Conservation (phyloP, 805 yeast genomes). For the Candida odintsovae region DNA sequence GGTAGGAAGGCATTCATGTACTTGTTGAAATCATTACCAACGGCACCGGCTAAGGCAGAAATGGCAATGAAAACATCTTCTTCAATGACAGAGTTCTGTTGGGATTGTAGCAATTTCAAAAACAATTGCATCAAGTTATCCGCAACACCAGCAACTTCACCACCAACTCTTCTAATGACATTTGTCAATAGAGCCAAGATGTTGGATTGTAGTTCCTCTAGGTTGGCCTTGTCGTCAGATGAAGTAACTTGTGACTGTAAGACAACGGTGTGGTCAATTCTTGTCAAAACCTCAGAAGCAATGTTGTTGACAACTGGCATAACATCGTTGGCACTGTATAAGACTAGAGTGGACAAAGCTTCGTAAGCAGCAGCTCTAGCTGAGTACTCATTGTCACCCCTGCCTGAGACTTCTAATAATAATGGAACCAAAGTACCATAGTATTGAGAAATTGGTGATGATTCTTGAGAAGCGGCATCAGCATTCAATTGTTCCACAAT, state of each 20-base stretch:
- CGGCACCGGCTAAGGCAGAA: slow-evolving; percentile 80
- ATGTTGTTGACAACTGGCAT: slow-evolving; percentile 63
- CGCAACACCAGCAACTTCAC: slow-evolving; percentile 58
- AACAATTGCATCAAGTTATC: slow-evolving; percentile 84
- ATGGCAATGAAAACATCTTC: slow-evolving; percentile 93
- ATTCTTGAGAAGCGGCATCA: slow-evolving; percentile 39
- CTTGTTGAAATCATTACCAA: slow-evolving; percentile 62
- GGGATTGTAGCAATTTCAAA: slow-evolving; percentile 57
- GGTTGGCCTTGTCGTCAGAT: slow-evolving; percentile 66
- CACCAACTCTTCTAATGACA: slow-evolving; percentile 57
- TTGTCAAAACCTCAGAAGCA: slow-evolving; percentile 66
- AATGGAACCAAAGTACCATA: slow-evolving; percentile 66
- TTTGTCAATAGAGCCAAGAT: slow-evolving; percentile 22
- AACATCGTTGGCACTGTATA: slow-evolving; percentile 65
- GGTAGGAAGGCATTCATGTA: slow-evolving; percentile 84
- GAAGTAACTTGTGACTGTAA: slow-evolving; percentile 53
- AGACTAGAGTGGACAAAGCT: slow-evolving; percentile 78
- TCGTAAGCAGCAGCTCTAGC: slow-evolving; percentile 96
- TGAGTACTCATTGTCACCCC: slow-evolving; percentile 76
- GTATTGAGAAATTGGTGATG: slow-evolving; percentile 69
- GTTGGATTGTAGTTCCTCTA: slow-evolving; percentile 87
- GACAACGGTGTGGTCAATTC: slow-evolving; percentile 65
- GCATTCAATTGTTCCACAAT: slow-evolving; percentile 72
- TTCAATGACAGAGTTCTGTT: slow-evolving; percentile 70
- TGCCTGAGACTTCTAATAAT: slow-evolving; percentile 61